Evolutionary conservation across 225 moss, liverwort and hornwort species (phyloP).

Genomic region (Pseudoscleropodium purum): DNA sequence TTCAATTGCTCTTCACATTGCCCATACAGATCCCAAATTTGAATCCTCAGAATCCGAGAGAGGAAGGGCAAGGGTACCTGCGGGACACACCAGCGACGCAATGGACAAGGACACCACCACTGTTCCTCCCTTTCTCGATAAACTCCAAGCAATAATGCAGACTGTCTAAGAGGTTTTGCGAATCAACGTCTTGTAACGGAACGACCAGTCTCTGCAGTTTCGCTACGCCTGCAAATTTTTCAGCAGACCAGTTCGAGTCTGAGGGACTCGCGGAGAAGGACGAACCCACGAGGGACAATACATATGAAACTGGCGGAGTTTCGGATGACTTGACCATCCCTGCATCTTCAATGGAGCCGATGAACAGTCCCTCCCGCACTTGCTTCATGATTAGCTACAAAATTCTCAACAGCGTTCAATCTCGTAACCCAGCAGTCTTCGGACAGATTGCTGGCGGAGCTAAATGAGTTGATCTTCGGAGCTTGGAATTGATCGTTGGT

Average conservation of each 20-base stretch:
- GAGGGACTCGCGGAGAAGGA: background rate
- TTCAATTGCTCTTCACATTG: background rate
- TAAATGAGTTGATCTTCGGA: background rate
- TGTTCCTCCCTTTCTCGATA: constrained; percentile 51
- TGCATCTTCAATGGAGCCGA: constrained; percentile 37
- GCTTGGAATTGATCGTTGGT: background rate
- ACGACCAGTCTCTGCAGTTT: constrained; percentile 37
- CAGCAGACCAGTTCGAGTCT: background rate
- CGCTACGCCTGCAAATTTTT: background rate
- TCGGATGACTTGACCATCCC: constrained; percentile 9
- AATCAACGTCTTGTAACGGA: constrained; percentile 65
- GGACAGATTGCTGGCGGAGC: background rate
- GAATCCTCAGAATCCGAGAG: background rate
- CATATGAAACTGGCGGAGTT: constrained; percentile 30
- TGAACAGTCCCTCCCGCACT: constrained; percentile 36
- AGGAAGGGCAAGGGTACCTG: constrained; percentile 31
- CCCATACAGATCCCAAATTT: background rate
- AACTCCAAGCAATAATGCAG: constrained; percentile 73
- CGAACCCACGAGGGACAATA: constrained; percentile 28
- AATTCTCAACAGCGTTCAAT: background rate
- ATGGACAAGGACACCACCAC: constrained; percentile 76
- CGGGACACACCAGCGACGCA: constrained; percentile 90
- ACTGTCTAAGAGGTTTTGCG: constrained; percentile 74
- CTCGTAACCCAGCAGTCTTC: background rate
- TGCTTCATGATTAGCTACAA: constrained; percentile 22